Evolutionary conservation across 139 green algal species (phyloP), one percentile per base, ranked within the genome.

Genomic region (Chlorella sp.): DNA sequence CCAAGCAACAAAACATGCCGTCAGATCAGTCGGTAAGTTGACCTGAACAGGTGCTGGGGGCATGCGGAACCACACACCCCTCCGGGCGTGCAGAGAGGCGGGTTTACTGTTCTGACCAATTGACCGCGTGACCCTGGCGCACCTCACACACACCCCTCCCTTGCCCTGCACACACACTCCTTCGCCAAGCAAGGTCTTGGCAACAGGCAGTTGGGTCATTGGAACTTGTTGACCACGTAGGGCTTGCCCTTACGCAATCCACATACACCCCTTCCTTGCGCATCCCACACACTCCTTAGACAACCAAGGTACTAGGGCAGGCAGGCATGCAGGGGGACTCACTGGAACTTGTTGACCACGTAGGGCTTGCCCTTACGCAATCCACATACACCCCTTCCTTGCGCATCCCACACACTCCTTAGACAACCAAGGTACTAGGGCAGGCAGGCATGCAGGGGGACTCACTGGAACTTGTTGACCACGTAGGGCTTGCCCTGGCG

Each of bases 401-500:
- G 16, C 61, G 39, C 9, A 80, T 4, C n/a, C 40, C 30, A 24
- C 39, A 76, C 78, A 66, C 76, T 18, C 14, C 30, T 48, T 9
- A 81, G 71, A 1, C 71, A 36, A 78, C 36, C 36, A 81, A 57
- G 48, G 18, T 57, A 16, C 48, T 57, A 57, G 48, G 48, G 48
- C 48, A 57, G 36, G 9, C 48, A 57, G 9, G 9, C 48, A 53
- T 81, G 68, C 75, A 11, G 60, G 60, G 64, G 28, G 28, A 34
- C 89, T 78, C 89, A 89, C 69, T 86, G 87, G 39, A 88, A 93
- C 75, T 91, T 86, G n/a, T 73, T 40, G 26, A 86, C 83, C 37
- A 93, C 89, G 22, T 90, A 91, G n/a, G 40, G 42, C 87, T 93
- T 93, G 53, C 91, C 91, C 19, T 85, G 32, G 28, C 75, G 68